Base-by-base conservation (phyloP, 495 filamentous ascomycete species). In the Penicillium chermesinum region DNA sequence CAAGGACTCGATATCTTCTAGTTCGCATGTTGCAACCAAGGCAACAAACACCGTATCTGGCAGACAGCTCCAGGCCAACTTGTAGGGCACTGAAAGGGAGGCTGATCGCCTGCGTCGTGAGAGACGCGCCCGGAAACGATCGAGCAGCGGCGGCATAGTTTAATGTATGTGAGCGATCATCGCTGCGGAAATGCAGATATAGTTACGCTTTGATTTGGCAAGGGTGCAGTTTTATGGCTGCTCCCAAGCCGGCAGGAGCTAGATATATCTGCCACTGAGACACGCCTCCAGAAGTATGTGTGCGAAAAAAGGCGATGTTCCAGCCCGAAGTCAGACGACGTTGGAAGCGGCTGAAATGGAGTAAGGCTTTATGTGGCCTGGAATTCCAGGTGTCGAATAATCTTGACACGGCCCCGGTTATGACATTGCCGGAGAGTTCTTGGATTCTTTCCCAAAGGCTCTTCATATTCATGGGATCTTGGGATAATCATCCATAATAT, bases 1-100 rank as follows among this genome's bases (percentile, higher is more conserved):
- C 27, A 66, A 48, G 10, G 52, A 50, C 2, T 43, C 48, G 21
- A 66, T 60, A 17, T 61, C 58, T 7, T 52, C 38, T 17, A 64
- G 18, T 7, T 55, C 49, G 38, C 58, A 62, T 21, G 53, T 52
- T 2, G 58, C 53, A 12, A 58, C 30, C 12, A 64, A 48, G 5
- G 30, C 14, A 9, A 64, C 52, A 10, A 66, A 42, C 13, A 61
- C 47, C 14, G 44, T 25, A 14, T 46, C 48, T n/a, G 63, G 61
- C n/a, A 66, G 45, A 37, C 37, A 30, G 38, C 60, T 49, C 62
- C 62, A 61, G 17, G 38, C 41, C 1, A 49, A 53, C 10, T 48
- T 40, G 10, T 46, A 52, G 0, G 54, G 15, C 12, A 15, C 45
- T 22, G 36, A 8, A 9, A 41, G 37, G 3, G 36, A 34, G 1